Evolutionary conservation across 1,284 basidiomycete species (phyloP), one percentile per base, ranked within the genome.

Genomic region (Phlebopus sp.): DNA sequence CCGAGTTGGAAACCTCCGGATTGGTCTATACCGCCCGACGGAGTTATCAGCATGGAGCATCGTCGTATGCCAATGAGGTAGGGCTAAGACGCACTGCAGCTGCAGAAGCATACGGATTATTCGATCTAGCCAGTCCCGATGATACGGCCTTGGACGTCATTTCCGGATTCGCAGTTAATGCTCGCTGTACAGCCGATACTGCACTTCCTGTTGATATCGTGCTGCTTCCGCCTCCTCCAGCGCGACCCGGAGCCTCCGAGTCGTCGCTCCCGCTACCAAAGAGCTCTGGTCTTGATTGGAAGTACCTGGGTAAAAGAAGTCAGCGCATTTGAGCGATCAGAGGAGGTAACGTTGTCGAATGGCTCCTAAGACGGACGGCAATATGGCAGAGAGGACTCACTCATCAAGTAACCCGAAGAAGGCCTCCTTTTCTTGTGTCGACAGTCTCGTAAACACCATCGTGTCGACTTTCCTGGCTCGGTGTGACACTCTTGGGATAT

Each of bases 381-480:
- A 27, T 14, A 31, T 15, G 31, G 30, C 29, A 18, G 38, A 49
- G 31, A 29, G 21, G 48, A 19, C 66, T 74, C 64, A 88, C 87
- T 90, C 87, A 62, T 90, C 86, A 31, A 90, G 70, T 15, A 90
- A 76, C 21, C 77, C 74, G 61, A 90, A 90, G 67, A 90, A 90
- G 10, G 86, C 86, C 53, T 86, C 78, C 65, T 89, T 90, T 63
- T 90, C 87, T 54, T 79, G 68, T 37, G 67, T 50, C 25, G 77
- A 71, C 38, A 90, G 74, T 53, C 78, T 82, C 45, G 85, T 62
- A 63, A 90, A 90, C 31, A 84, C 82, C 85, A 87, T 87, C 54
- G 23, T 35, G 7, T 32, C 32, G 19, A 35, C 42, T 52, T 30
- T 5, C n/a, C 25, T 29, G 40, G 15, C 23, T 9, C 41, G 35